These are phyloP conservation scores for Pisolithus marmoratus DNA, from an alignment of 768 basidiomycete genomes.

Conservation along the genomic window DNA sequence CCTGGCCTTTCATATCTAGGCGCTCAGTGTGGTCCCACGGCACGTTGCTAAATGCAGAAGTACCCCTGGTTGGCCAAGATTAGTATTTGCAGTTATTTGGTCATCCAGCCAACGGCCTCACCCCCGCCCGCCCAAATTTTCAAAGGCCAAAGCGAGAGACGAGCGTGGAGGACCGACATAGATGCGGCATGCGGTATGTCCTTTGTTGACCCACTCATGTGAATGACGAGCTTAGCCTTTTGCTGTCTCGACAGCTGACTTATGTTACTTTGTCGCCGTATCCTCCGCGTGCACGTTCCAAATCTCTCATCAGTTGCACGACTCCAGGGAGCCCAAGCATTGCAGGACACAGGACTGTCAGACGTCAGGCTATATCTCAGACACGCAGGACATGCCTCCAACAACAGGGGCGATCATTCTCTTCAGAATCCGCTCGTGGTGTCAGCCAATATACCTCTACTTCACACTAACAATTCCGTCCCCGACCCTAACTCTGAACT, in stretches of 20 bases:
- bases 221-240: background rate
- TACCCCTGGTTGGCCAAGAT: background rate
- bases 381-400: slow-evolving; percentile 7
- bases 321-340: slow-evolving; percentile 13
- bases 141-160: too few relatives aligned
- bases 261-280: slow-evolving; percentile 71
- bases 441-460: slow-evolving; percentile 1
- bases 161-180: slow-evolving; percentile 21
- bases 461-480: background rate
- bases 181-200: slow-evolving; percentile 56
- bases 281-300: slow-evolving; percentile 41
- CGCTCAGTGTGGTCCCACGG: background rate
- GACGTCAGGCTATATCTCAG: slow-evolving; percentile 1
- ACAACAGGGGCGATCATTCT: background rate
- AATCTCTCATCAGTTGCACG: slow-evolving; percentile 21
- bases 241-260: slow-evolving; percentile 46
- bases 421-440: background rate
- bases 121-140: slow-evolving; percentile 27
- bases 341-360: slow-evolving; percentile 8
- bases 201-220: background rate
- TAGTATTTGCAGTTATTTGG: slow-evolving; percentile 23
- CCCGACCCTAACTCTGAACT: slow-evolving; percentile 10
- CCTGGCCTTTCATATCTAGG: background rate
- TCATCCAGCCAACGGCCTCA: background rate
- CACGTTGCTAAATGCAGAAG: background rate